These are phyloP conservation scores for Kwoniella europaea DNA, from an alignment of 768 basidiomycete genomes.

Conservation along the genomic window DNA sequence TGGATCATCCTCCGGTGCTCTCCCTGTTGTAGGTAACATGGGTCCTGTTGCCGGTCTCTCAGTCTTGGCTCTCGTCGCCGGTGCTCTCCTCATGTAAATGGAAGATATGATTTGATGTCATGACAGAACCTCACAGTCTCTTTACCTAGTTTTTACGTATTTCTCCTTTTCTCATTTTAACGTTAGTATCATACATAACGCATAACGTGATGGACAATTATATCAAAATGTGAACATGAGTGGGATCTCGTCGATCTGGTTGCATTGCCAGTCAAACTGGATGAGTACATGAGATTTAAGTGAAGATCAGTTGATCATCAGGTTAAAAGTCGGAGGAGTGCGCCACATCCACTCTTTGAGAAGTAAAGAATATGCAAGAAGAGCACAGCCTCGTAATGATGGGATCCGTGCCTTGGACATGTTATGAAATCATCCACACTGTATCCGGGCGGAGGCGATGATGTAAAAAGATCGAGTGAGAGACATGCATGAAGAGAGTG, in stretches of 20 bases:
- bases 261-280: too few species aligned
- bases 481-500: not conserved
- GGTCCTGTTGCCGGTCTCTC: slow-evolving; percentile 25
- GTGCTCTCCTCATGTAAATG: slow-evolving; percentile 48
- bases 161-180: not conserved
- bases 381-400: slow-evolving; percentile 3
- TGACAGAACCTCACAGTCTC: not conserved
- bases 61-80: slow-evolving; percentile 30
- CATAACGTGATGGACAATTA: slow-evolving; percentile 15
- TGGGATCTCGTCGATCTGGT: not conserved
- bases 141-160: not conserved
- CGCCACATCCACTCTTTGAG: slow-evolving; percentile 1
- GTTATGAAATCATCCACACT: not conserved
- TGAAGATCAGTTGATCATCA: not conserved
- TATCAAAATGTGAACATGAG: not conserved
- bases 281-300: too few species aligned
- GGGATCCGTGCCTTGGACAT: not conserved
- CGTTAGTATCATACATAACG: slow-evolving; percentile 19
- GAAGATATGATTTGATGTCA: not conserved
- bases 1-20: slow-evolving; percentile 27
- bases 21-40: slow-evolving; percentile 25
- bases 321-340: not conserved
- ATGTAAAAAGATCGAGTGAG: not conserved
- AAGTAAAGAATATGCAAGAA: not conserved
- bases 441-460: slow-evolving; percentile 2